Conservation (phyloP, 371 early-diverging fungal genomes). For the Circinella minor region DNA sequence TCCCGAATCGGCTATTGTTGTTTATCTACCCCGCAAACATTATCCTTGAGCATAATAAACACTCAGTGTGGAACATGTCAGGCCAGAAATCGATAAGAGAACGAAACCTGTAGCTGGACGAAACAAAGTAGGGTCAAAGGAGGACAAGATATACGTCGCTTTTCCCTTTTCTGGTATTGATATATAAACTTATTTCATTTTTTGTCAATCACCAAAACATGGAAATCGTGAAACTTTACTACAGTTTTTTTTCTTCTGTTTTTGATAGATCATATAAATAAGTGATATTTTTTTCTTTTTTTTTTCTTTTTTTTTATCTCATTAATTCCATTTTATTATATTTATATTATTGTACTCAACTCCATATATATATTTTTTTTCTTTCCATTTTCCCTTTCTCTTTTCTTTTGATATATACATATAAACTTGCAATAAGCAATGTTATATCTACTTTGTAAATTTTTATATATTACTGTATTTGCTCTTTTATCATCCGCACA, state of each 20-base stretch:
- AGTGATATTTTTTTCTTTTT: not conserved
- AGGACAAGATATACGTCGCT: not conserved
- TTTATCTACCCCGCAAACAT: constrained; percentile 11
- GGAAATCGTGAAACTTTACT: constrained; percentile 1
- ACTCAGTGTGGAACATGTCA: not conserved
- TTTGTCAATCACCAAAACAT: constrained; percentile 6
- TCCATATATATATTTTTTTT: not conserved
- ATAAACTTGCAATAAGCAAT: not conserved
- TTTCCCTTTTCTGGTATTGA: constrained; percentile 1
- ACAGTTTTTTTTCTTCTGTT: not conserved
- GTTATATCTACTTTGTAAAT: constrained; percentile 28
- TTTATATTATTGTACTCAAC: too few relatives aligned
- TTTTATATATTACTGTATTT: constrained; percentile 47
- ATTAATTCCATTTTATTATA: not conserved
- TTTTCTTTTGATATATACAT: not conserved
- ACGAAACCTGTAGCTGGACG: not conserved
- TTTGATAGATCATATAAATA: constrained; percentile 1
- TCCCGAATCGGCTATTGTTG: not conserved
- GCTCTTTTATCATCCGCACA: constrained; percentile 41
- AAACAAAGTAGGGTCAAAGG: not conserved
- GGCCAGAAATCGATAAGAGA: not conserved
- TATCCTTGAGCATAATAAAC: not conserved
- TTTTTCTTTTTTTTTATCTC: not conserved
- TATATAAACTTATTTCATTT: not conserved
- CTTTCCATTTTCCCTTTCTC: not conserved